Conservation (phyloP, 208 protist genomes). For the Strigomonas culicis region DNA sequence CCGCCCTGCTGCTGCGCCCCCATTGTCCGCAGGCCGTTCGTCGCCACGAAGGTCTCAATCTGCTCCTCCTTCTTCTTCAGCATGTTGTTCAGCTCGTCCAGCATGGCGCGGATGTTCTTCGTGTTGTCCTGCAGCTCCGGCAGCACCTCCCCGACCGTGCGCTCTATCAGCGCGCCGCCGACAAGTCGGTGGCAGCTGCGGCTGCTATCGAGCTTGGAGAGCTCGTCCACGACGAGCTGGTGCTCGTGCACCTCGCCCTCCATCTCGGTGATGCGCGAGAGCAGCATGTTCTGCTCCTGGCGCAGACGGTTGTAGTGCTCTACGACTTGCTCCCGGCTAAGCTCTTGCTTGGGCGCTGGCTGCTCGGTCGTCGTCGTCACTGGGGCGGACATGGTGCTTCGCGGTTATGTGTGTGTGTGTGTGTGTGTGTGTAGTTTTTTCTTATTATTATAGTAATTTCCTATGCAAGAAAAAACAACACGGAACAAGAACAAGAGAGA, state of each 20-base stretch:
- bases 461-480: conserved; percentile 4
- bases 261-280: conserved; percentile 85
- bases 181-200: conserved; percentile 95
- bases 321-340: conserved; percentile 73
- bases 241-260: conserved; percentile 90
- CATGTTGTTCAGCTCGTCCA: conserved; percentile 72
- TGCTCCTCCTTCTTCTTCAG: conserved; percentile 76
- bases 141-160: conserved; percentile 93
- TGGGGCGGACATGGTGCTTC: too few relatives aligned
- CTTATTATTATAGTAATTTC: background rate
- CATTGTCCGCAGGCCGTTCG: conserved; percentile 63
- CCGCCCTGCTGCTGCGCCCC: conserved; percentile 35
- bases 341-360: conserved; percentile 4
- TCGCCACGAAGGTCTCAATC: conserved; percentile 85
- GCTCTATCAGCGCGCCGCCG: conserved; percentile 94
- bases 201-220: conserved; percentile 78
- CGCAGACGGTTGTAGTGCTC: conserved; percentile 82
- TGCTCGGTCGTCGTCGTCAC: background rate
- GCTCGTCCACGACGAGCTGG: conserved; percentile 83
- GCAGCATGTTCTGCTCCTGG: conserved; percentile 82
- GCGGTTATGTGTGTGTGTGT: background rate
- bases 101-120: conserved; percentile 59
- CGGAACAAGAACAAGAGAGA: background rate
- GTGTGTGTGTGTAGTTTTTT: background rate
- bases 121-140: conserved; percentile 93